Conservation (phyloP, 768 basidiomycete genomes). For the Mycena pura region DNA sequence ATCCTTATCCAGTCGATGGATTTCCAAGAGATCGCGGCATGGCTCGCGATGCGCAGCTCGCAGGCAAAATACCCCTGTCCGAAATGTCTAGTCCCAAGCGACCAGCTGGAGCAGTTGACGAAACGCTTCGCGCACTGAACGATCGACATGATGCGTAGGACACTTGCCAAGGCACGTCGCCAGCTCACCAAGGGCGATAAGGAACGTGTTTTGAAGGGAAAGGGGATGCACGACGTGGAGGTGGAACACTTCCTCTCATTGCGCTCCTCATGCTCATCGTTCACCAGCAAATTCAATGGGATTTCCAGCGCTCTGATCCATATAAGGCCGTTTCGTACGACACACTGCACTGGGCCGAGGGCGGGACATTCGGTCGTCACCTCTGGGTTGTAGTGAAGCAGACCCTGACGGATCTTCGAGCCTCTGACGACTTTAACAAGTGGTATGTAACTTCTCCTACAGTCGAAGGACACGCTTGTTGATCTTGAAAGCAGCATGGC, state of each 20-base stretch:
- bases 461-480: neutral
- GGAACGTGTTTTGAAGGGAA: neutral
- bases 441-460: neutral
- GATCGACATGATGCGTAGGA: neutral
- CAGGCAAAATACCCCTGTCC: constrained; percentile 23
- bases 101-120: neutral
- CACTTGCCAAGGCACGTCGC: neutral
- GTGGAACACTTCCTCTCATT: too few relatives aligned
- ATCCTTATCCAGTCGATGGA: too few relatives aligned
- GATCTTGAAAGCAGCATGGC: neutral
- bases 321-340: neutral
- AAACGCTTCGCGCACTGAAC: neutral
- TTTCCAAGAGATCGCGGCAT: constrained; percentile 13
- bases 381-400: neutral
- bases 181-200: neutral
- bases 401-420: neutral
- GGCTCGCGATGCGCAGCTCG: neutral
- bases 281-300: neutral
- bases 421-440: neutral
- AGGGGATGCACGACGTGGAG: neutral
- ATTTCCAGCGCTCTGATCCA: neutral
- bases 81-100: constrained; percentile 18
- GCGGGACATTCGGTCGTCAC: neutral
- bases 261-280: too few relatives aligned
- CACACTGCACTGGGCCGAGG: too few relatives aligned